A percentile compares a stretch with the other conserved stretches of the same genome.
phyloP scores from a whole-genome alignment of 306 rosid genomes.

The Glycyrrhiza uralensis region DNA sequence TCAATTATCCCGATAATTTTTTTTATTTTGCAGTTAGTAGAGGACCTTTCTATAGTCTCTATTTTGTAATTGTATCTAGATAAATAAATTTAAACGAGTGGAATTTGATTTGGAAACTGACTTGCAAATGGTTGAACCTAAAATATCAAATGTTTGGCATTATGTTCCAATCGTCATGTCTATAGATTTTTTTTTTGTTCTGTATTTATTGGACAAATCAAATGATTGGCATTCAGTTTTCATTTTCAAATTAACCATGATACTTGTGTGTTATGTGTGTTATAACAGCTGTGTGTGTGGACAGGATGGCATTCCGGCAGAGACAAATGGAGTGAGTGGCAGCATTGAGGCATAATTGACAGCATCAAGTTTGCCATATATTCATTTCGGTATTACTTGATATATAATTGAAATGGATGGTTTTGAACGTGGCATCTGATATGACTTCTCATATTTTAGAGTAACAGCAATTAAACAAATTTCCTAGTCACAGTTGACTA shows the following conservation, averaged over 20 bases:
- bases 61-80: background rate
- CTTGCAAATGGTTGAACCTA: background rate
- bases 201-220: background rate
- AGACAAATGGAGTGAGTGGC: conserved; percentile 27
- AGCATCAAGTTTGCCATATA: conserved; percentile 12
- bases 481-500: background rate
- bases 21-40: background rate
- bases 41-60: background rate
- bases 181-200: background rate
- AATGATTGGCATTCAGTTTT: background rate
- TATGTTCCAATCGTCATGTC: background rate
- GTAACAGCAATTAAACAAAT: background rate
- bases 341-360: conserved; percentile 25
- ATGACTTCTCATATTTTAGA: background rate
- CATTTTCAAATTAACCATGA: background rate
- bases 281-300: too few species aligned
- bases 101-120: background rate
- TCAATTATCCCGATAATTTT: background rate
- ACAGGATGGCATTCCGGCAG: conserved; percentile 26
- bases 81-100: background rate
- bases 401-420: conserved; percentile 19
- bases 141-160: background rate
- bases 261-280: too few species aligned
- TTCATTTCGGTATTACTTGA: conserved; percentile 14
- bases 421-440: conserved; percentile 11